Conservation (phyloP, 208 protist genomes). For the Balamuthia mandrillaris region DNA sequence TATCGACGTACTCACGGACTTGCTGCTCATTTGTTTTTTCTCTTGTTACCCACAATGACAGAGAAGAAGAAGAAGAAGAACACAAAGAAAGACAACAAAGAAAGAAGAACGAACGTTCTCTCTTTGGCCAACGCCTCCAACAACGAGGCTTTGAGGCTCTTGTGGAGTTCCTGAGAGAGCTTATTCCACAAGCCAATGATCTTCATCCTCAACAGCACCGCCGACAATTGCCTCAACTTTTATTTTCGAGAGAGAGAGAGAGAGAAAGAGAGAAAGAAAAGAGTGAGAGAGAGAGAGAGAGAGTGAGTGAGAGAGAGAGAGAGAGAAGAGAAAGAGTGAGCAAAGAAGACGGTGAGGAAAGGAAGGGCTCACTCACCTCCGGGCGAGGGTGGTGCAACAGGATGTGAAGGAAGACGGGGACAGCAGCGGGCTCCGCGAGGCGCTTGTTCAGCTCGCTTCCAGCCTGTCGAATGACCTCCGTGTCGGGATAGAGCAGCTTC, state of each 20-base stretch:
- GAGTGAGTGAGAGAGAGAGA: too few species aligned
- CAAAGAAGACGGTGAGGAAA: neutral
- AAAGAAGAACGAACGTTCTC: neutral
- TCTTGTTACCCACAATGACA: neutral
- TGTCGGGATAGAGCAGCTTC: constrained; percentile 22
- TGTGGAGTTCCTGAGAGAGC: neutral
- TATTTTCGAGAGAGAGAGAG: neutral
- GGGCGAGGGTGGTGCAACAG: neutral
- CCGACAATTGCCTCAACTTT: neutral
- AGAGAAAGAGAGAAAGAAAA: too few species aligned
- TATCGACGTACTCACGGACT: neutral
- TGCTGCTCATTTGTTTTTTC: neutral
- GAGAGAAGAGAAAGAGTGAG: neutral
- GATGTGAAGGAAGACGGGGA: neutral
- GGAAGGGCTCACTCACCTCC: neutral
- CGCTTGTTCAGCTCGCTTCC: constrained; percentile 1
- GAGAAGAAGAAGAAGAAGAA: too few species aligned
- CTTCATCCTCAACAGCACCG: constrained; percentile 23
- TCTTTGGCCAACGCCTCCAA: neutral
- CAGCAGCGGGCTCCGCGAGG: neutral
- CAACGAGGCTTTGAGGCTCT: neutral
- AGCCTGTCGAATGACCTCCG: neutral
- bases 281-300: too few species aligned
- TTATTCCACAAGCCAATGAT: neutral
- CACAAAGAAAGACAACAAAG: neutral